Percentiles rank a stretch among this genome's conserved stretches.
Evolutionary conservation across 2,329 filamentous ascomycete species (phyloP).

Genomic region (Neofusicoccum sp.): DNA sequence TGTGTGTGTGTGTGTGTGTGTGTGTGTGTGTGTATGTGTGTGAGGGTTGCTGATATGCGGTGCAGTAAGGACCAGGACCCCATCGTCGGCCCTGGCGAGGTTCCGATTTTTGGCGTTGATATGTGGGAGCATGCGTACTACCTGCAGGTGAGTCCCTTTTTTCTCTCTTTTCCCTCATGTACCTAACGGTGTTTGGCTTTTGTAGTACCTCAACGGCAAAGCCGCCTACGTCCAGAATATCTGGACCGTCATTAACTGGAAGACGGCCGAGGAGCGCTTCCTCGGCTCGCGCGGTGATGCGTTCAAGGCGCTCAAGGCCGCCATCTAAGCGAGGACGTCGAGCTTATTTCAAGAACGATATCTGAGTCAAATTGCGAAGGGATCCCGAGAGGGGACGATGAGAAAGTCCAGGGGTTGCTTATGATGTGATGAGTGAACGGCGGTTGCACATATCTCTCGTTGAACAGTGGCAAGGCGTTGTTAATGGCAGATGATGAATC

Average conservation of each 20-base stretch:
- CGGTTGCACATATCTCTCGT: too few relatives aligned
- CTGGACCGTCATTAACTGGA: conserved; percentile 80
- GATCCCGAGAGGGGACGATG: too few relatives aligned
- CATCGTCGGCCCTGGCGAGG: conserved; percentile 61
- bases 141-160: conserved; percentile 60
- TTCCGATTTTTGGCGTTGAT: conserved; percentile 77
- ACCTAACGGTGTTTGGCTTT: conserved; percentile 17
- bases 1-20: too few relatives aligned
- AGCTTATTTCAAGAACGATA: too few relatives aligned
- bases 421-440: too few relatives aligned
- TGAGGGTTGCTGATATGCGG: background rate
- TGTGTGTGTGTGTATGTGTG: too few relatives aligned
- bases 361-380: too few relatives aligned
- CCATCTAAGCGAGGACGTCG: conserved; percentile 19
- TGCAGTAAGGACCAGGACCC: conserved; percentile 77
- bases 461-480: too few relatives aligned
- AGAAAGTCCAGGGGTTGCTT: too few relatives aligned
- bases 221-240: conserved; percentile 75
- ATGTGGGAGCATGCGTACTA: conserved; percentile 98
- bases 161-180: conserved; percentile 10
- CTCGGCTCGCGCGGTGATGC: conserved; percentile 45
- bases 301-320: conserved; percentile 42
- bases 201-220: conserved; percentile 73
- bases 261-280: conserved; percentile 67
- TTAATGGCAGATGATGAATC: too few relatives aligned